phyloP scores from a whole-genome alignment of 2,329 filamentous ascomycete genomes.

The Fusarium sp. region DNA sequence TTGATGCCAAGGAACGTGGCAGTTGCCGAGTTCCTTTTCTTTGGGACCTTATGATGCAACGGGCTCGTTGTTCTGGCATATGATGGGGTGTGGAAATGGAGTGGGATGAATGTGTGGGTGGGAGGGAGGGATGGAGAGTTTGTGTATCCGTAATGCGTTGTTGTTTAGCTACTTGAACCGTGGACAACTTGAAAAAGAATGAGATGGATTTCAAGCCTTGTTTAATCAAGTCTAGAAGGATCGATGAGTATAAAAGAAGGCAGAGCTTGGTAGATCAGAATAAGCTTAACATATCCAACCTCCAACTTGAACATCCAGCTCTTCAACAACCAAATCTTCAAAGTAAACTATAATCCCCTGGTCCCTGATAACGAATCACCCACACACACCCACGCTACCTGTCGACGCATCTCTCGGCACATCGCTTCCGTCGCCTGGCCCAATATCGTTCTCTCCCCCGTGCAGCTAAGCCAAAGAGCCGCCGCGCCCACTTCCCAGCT shows the following conservation, averaged over 20 bases:
- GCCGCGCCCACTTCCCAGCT: background rate
- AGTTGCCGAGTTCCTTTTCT: conserved; percentile 32
- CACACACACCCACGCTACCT: conserved; percentile 22
- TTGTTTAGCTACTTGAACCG: background rate
- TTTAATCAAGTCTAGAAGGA: background rate
- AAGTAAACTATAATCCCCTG: background rate
- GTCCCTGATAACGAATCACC: conserved; percentile 10
- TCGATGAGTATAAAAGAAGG: background rate
- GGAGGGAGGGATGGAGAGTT: background rate
- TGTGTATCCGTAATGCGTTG: background rate
- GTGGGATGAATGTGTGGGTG: background rate
- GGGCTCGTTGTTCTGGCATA: background rate
- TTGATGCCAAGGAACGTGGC: conserved; percentile 28
- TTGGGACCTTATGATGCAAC: conserved; percentile 6
- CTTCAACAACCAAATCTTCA: background rate
- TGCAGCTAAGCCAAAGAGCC: conserved; percentile 22
- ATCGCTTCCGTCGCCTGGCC: conserved; percentile 27
- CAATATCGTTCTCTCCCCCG: conserved; percentile 21
- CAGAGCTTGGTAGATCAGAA: background rate
- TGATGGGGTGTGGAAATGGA: background rate
- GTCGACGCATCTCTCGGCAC: conserved; percentile 37
- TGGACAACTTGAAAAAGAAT: background rate
- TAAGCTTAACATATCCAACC: background rate
- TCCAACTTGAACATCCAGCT: background rate
- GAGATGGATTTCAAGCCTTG: background rate